Percentiles rank a stretch among this genome's conserved stretches.
These are phyloP conservation scores for Geranomyces michiganensis DNA, from an alignment of 192 early-diverging fungal genomes.

Conservation along the genomic window DNA sequence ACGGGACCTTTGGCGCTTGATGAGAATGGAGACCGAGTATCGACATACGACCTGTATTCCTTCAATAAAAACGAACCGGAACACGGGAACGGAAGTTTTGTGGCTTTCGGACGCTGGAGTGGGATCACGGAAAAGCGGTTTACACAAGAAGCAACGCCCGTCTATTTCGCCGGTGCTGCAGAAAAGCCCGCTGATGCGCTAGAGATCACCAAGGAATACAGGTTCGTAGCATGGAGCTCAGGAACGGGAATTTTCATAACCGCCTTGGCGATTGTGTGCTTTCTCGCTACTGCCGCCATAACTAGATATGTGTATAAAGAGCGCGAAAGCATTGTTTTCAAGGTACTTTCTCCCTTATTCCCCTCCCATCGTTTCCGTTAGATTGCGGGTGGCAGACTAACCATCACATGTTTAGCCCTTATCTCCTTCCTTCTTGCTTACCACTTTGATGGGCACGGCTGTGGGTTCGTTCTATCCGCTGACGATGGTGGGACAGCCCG, in stretches of 20 bases:
- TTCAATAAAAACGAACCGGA: background rate
- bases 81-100: background rate
- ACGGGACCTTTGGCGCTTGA: background rate
- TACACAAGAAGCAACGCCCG: background rate
- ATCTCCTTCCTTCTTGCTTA: background rate
- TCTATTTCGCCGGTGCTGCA: background rate
- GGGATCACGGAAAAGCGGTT: background rate
- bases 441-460: constrained; percentile 6
- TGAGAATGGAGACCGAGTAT: background rate
- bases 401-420: background rate
- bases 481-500: constrained; percentile 16
- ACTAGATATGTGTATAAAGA: background rate
- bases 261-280: background rate
- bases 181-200: constrained; percentile 10
- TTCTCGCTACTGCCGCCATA: background rate
- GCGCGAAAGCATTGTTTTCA: background rate
- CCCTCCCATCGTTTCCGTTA: background rate
- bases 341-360: background rate
- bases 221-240: background rate
- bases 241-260: constrained; percentile 19
- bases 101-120: background rate
- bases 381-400: too few species aligned
- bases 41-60: background rate
- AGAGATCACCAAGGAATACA: background rate
- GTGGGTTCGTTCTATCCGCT: constrained; percentile 10